Evolutionary conservation across 805 yeast genomes (phyloP).

Genomic region (Jamesozyma jinghongensis): DNA sequence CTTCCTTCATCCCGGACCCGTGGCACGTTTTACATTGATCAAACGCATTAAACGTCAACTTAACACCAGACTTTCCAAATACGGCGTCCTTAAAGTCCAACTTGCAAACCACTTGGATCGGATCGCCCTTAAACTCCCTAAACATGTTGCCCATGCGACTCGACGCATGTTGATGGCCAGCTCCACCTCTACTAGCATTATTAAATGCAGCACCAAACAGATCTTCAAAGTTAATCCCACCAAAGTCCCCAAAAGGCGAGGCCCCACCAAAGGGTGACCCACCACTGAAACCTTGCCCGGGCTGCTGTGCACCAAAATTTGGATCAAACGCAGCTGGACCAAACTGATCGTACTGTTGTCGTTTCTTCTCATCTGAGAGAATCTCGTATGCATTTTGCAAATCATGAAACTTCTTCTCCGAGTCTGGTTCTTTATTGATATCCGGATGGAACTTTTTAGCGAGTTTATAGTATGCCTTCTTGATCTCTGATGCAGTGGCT

Average conservation of each 20-base stretch:
- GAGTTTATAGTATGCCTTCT: conserved; percentile 85
- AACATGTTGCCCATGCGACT: conserved; percentile 25
- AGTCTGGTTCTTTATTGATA: conserved; percentile 81
- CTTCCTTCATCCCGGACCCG: conserved; percentile 78
- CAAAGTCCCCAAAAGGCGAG: conserved; percentile 34
- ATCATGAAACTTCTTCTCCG: conserved; percentile 84
- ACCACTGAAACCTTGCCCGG: conserved; percentile 28
- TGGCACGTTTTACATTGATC: conserved; percentile 72
- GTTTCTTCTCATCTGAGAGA: conserved; percentile 73
- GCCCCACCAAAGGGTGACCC: conserved; percentile 29
- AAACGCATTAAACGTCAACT: conserved; percentile 61
- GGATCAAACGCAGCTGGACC: conserved; percentile 80
- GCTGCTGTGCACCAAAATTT: conserved; percentile 32
- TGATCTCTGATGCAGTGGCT: conserved; percentile 78
- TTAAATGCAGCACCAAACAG: conserved; percentile 48
- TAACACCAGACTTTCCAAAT: conserved; percentile 57
- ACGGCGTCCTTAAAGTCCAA: conserved; percentile 80
- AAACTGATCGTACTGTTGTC: conserved; percentile 82
- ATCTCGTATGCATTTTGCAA: conserved; percentile 93
- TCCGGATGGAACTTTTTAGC: conserved; percentile 97
- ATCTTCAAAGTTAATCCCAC: conserved; percentile 52
- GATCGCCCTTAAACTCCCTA: conserved; percentile 81
- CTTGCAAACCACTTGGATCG: conserved; percentile 68
- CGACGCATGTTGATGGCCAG: too few species aligned
- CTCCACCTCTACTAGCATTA: conserved; percentile 32